Conservation (phyloP, 78 protist species). For the Capsaspora owczarzaki region DNA sequence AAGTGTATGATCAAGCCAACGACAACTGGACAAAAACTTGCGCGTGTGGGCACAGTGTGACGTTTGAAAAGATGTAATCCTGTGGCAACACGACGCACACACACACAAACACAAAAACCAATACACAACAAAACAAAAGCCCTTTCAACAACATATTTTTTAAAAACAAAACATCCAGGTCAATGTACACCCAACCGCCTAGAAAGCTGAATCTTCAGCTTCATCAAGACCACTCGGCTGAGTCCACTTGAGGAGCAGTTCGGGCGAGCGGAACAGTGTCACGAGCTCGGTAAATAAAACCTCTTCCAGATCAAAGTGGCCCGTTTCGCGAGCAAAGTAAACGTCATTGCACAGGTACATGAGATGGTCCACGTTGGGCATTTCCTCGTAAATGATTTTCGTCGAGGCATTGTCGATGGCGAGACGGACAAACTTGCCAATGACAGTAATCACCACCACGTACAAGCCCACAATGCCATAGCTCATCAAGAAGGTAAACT, state of each 20-base stretch:
- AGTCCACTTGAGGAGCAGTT: background rate
- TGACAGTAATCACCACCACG: conserved; percentile 49
- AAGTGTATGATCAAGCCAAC: too few relatives aligned
- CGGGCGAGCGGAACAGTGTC: conserved; percentile 17
- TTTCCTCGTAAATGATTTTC: conserved; percentile 30
- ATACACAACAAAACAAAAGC: too few relatives aligned
- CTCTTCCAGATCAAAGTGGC: conserved; percentile 20
- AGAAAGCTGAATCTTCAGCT: too few relatives aligned
- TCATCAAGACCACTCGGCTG: too few relatives aligned
- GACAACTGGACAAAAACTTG: too few relatives aligned
- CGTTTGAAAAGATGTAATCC: too few relatives aligned
- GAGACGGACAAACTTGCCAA: conserved; percentile 59
- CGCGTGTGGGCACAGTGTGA: too few relatives aligned
- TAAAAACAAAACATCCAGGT: too few relatives aligned
- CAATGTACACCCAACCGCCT: too few relatives aligned
- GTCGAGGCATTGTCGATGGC: conserved; percentile 23
- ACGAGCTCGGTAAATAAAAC: background rate
- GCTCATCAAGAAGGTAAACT: background rate
- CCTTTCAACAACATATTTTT: too few relatives aligned
- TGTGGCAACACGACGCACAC: too few relatives aligned
- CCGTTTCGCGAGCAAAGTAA: background rate
- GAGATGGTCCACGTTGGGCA: conserved; percentile 44
- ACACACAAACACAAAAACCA: too few relatives aligned
- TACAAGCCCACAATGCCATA: conserved; percentile 63
- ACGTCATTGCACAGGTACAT: conserved; percentile 10